Evolutionary conservation across 495 filamentous ascomycete species (phyloP).

Genomic region (Tricharina praecox): DNA sequence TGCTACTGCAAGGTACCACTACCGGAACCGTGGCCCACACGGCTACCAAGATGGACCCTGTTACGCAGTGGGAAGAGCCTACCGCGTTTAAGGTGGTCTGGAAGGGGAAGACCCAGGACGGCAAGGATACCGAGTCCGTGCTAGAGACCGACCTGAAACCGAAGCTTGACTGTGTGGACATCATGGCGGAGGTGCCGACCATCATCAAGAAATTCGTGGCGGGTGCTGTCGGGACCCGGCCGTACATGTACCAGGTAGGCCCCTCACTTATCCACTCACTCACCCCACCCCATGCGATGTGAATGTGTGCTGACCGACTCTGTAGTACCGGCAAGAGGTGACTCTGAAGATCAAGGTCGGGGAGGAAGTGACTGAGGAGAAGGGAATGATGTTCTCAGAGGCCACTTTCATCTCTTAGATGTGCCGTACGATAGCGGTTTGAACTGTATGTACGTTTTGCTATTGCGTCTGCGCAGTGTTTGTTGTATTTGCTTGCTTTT

Average conservation of each 20-base stretch:
- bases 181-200: conserved; percentile 88
- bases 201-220: conserved; percentile 89
- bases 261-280: not conserved
- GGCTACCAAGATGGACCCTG: conserved; percentile 46
- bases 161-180: conserved; percentile 69
- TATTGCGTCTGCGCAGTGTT: no score
- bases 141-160: conserved; percentile 53
- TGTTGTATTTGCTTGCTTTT: no score
- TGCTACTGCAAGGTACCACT: conserved; percentile 57
- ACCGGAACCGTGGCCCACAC: conserved; percentile 48
- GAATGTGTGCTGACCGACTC: conserved; percentile 5
- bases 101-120: conserved; percentile 62
- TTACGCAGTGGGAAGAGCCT: conserved; percentile 82
- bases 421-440: no score
- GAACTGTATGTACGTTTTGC: no score
- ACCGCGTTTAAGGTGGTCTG: conserved; percentile 56
- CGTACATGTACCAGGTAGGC: conserved; percentile 92
- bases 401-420: conserved; percentile 62
- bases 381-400: conserved; percentile 64
- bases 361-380: conserved; percentile 54
- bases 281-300: not conserved
- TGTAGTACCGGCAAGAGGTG: conserved; percentile 32
- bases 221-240: conserved; percentile 71
- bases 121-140: conserved; percentile 47
- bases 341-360: conserved; percentile 69